Conservation (phyloP, 345 rosid genomes). For the Salix arbutifolia region DNA sequence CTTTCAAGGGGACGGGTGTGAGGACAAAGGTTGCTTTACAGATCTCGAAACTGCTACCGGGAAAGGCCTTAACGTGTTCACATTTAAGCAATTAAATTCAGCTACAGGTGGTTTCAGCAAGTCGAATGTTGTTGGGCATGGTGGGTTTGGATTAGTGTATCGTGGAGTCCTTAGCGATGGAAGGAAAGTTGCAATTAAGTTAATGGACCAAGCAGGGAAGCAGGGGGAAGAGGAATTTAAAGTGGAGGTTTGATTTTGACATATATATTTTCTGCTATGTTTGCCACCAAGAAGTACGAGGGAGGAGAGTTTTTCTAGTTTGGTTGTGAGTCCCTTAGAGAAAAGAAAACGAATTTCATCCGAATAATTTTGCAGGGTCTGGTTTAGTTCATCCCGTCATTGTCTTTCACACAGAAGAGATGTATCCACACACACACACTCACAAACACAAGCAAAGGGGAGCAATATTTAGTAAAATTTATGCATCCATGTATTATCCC, state of each 20-base stretch:
- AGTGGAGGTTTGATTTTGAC: constrained; percentile 58
- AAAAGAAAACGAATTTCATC: neutral
- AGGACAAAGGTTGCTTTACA: constrained; percentile 41
- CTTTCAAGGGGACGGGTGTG: constrained; percentile 43
- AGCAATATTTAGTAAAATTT: no score
- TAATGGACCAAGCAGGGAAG: constrained; percentile 62
- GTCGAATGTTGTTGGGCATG: constrained; percentile 61
- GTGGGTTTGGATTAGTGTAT: constrained; percentile 29
- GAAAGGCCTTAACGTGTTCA: constrained; percentile 61
- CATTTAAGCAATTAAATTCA: constrained; percentile 78
- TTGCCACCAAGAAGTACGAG: neutral
- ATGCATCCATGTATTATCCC: no score
- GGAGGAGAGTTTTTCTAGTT: neutral
- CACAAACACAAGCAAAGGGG: neutral
- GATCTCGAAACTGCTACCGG: constrained; percentile 37
- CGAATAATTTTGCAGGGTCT: neutral
- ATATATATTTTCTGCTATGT: neutral
- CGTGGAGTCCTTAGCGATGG: constrained; percentile 30
- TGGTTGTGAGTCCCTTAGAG: neutral
- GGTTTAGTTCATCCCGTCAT: neutral
- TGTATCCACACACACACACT: neutral
- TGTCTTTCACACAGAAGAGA: neutral
- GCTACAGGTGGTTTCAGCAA: constrained; percentile 88
- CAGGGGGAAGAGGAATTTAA: constrained; percentile 93
- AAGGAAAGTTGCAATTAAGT: constrained; percentile 29